Evolutionary conservation across 2,329 filamentous ascomycete species (phyloP).

Genomic region (Esteya vermicola): DNA sequence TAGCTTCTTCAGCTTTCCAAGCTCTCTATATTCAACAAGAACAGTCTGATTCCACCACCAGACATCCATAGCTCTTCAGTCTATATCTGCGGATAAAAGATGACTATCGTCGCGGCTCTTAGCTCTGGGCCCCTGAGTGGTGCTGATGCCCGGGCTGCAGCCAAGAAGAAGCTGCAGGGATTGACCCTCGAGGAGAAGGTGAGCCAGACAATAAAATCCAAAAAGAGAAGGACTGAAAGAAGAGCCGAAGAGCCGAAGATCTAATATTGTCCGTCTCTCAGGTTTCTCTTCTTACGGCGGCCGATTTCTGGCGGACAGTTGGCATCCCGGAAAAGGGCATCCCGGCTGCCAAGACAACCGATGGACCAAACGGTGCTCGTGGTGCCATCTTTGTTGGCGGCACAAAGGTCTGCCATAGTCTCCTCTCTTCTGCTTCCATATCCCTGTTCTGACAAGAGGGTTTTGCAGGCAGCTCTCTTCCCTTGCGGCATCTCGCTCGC

Average conservation of each 20-base stretch:
- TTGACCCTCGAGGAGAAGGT: slow-evolving; percentile 46
- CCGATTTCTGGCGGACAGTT: slow-evolving; percentile 15
- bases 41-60: too few relatives aligned
- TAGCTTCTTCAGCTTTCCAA: too few relatives aligned
- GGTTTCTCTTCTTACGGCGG: slow-evolving; percentile 4
- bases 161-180: slow-evolving; percentile 33
- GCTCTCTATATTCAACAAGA: too few relatives aligned
- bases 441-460: too few relatives aligned
- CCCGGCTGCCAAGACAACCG: slow-evolving; percentile 32
- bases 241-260: too few relatives aligned
- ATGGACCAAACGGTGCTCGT: slow-evolving; percentile 57
- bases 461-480: slow-evolving; percentile 33
- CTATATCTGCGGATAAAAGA: too few relatives aligned
- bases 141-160: slow-evolving; percentile 24
- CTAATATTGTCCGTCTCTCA: too few relatives aligned
- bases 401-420: neutral
- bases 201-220: slow-evolving; percentile 37
- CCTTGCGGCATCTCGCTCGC: slow-evolving; percentile 67
- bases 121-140: slow-evolving; percentile 10
- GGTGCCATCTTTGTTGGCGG: slow-evolving; percentile 44
- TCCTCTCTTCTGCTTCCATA: too few relatives aligned
- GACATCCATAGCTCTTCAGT: too few relatives aligned
- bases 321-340: slow-evolving; percentile 35
- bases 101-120: too few relatives aligned
- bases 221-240: slow-evolving; percentile 16